These are phyloP conservation scores for Trapa bicornis DNA, from an alignment of 345 rosid species.

Conservation along the genomic window DNA sequence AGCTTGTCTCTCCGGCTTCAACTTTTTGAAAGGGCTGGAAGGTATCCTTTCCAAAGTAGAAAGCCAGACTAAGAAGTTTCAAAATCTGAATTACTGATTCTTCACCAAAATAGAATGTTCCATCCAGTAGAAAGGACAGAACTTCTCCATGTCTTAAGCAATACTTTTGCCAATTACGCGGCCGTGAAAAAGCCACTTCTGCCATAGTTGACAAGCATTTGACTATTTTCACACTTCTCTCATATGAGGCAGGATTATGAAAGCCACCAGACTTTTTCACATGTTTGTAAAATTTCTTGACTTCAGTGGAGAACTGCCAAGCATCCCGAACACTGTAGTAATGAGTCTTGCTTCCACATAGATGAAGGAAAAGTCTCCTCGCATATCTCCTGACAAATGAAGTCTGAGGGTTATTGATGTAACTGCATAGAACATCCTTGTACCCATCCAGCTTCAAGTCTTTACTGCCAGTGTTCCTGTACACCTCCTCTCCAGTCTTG, in stretches of 20 bases:
- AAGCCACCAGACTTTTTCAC: constrained; percentile 86
- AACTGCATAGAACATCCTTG: constrained; percentile 95
- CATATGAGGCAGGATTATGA: constrained; percentile 70
- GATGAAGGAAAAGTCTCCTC: constrained; percentile 90
- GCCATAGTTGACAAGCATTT: constrained; percentile 84
- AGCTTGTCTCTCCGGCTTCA: constrained; percentile 54
- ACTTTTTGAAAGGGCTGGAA: constrained; percentile 46
- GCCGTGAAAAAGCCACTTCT: constrained; percentile 88
- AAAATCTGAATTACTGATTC: constrained; percentile 87
- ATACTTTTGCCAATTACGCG: constrained; percentile 98
- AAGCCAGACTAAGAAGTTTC: constrained; percentile 76
- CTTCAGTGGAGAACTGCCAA: constrained; percentile 93
- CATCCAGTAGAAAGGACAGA: constrained; percentile 68
- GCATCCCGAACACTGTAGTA: constrained; percentile 88
- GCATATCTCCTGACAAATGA: constrained; percentile 93
- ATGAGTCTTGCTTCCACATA: constrained; percentile 94
- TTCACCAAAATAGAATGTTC: constrained; percentile 73
- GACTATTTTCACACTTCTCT: constrained; percentile 88
- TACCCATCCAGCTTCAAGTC: constrained; percentile 92
- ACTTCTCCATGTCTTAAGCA: constrained; percentile 79
- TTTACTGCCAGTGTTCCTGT: constrained; percentile 45
- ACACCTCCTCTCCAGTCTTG: constrained; percentile 77
- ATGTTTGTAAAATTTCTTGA: constrained; percentile 70
- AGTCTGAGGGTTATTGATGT: constrained; percentile 90
- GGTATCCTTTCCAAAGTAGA: constrained; percentile 81